Conservation (phyloP, 768 basidiomycete genomes). For the Lentinula detonsa region DNA sequence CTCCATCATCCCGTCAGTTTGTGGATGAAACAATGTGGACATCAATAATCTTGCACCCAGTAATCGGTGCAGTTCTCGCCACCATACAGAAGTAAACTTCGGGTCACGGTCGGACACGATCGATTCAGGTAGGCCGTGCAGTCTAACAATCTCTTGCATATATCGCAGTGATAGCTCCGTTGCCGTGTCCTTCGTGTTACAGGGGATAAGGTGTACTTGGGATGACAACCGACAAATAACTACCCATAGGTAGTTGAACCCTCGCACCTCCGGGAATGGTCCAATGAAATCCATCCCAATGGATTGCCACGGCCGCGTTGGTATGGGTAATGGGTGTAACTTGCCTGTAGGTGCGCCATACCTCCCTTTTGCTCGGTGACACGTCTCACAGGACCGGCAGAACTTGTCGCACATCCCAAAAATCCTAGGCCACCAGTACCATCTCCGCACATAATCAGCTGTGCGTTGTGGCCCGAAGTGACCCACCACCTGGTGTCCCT, state of each 20-base stretch:
- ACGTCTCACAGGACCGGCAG: slow-evolving; percentile 7
- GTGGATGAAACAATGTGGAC: slow-evolving; percentile 22
- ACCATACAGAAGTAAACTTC: slow-evolving; percentile 26
- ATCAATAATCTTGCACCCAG: slow-evolving; percentile 14
- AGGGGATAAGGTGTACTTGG: slow-evolving; percentile 12
- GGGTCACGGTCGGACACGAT: slow-evolving; percentile 23
- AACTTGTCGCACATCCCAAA: slow-evolving; percentile 3
- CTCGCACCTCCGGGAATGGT: background rate
- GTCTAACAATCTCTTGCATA: slow-evolving; percentile 6
- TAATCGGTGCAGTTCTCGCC: slow-evolving; percentile 15
- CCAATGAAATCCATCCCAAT: slow-evolving; percentile 1
- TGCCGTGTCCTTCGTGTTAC: slow-evolving; percentile 2
- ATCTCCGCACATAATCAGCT: slow-evolving; percentile 2
- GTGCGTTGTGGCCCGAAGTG: slow-evolving; percentile 16
- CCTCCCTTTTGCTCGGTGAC: slow-evolving; percentile 1
- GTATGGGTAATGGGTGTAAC: slow-evolving; percentile 11
- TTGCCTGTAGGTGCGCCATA: slow-evolving; percentile 2
- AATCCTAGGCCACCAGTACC: slow-evolving; percentile 11
- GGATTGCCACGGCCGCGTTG: background rate
- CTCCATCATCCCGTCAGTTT: slow-evolving; percentile 19
- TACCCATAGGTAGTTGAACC: slow-evolving; percentile 12
- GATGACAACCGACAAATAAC: slow-evolving; percentile 15
- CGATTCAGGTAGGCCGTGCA: slow-evolving; percentile 12
- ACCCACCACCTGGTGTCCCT: slow-evolving; percentile 17
- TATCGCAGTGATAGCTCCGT: slow-evolving; percentile 9